Evolutionary conservation across 2,329 filamentous ascomycete genomes (phyloP), one percentile per base, ranked within the genome.

Genomic region (Scytalidium sp.): DNA sequence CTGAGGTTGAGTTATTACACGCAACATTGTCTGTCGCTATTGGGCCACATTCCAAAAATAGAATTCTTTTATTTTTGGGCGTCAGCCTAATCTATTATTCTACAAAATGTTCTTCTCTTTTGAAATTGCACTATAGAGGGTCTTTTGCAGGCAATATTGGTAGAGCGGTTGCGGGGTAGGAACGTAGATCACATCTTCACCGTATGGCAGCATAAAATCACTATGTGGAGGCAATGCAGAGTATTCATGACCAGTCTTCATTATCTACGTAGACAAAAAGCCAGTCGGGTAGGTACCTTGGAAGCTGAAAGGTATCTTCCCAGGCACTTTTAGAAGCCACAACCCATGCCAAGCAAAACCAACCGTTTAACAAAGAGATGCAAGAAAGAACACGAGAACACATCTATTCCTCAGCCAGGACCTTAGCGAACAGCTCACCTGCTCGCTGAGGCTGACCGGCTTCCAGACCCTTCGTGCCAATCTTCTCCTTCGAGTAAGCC

Each of bases 401-500:
- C 13, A 36, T 67, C 68, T 79, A 80, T 60, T 77, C 69, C 67
- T 80, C 75, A 64, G 71, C 64, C 60, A 80, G 65, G 60, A 75
- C 70, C 60, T 70, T 66, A 50, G 71, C 60, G 49, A 65, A 66
- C 21, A 54, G 56, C 48, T 61, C 60, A 46, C 36, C 27, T 36
- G 58, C 63, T 50, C 68, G 63, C 51, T 66, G 61, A 43, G 84
- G 81, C 81, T 90, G 88, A 62, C 74, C 78, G 51, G 71, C 67
- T 58, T 83, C 75, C 59, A 81, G 64, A 74, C 84, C 81, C 75
- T 84, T 75, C 74, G 87, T 80, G 61, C 90, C 90, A 52, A 94
- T 74, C 77, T 90, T 87, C 68, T 90, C 83, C 83, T 95, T 90
- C 65, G 85, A 80, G 78, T 95, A 99, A 57, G 89, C 85, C 65